Evolutionary conservation across 106 monocot species (phyloP).

Genomic region (Agapanthus africanus): DNA sequence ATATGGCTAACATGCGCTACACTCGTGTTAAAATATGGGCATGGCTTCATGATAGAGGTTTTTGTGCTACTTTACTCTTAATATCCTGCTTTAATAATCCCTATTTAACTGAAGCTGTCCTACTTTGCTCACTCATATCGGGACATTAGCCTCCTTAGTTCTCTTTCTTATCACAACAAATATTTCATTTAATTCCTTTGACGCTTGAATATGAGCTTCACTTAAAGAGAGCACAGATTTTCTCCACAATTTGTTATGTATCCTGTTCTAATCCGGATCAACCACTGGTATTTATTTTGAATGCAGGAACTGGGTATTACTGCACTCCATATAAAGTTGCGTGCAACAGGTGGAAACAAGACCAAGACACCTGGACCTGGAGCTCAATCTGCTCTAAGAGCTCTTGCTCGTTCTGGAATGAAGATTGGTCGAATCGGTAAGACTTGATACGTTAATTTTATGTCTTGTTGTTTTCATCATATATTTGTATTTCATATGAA

Average conservation of each 20-base stretch:
- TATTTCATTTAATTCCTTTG: not conserved
- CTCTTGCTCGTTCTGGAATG: constrained; percentile 75
- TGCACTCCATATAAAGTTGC: constrained; percentile 67
- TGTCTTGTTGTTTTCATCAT: too few species aligned
- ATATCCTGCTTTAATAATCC: too few species aligned
- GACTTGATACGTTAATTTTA: too few species aligned
- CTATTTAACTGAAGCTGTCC: too few species aligned
- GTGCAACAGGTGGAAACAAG: constrained; percentile 77
- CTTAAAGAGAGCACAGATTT: not conserved
- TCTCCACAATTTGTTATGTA: not conserved
- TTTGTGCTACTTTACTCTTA: too few species aligned
- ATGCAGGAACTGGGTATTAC: constrained; percentile 59
- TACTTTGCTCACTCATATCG: not conserved
- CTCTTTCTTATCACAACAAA: constrained; percentile 25
- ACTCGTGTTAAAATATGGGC: too few species aligned
- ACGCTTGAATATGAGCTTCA: too few species aligned
- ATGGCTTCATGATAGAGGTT: too few species aligned
- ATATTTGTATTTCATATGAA: too few species aligned
- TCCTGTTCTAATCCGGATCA: not conserved
- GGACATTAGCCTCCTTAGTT: too few species aligned
- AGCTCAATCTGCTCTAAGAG: constrained; percentile 69
- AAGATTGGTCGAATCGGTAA: constrained; percentile 81
- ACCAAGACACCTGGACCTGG: constrained; percentile 76
- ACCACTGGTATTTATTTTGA: not conserved
- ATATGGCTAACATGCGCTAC: too few species aligned